phyloP scores from a whole-genome alignment of 75 land plant genomes.

The Sequoiadendron giganteum region DNA sequence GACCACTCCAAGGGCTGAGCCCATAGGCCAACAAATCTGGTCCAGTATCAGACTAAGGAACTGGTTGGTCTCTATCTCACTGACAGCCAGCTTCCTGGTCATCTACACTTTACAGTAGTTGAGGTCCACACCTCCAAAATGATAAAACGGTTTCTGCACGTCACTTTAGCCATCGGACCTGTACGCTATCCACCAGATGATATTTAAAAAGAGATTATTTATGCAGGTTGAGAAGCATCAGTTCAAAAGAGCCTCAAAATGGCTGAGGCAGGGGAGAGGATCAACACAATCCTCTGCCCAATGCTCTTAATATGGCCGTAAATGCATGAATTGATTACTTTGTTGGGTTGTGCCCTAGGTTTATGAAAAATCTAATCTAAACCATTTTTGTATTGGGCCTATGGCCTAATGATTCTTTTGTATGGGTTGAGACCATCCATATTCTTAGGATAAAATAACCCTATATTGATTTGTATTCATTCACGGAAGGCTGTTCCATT shows the following conservation, averaged over 20 bases:
- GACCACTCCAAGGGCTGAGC: not conserved
- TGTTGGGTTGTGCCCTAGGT: not conserved
- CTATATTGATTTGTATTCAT: not conserved
- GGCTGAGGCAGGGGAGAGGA: not conserved
- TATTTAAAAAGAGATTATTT: not conserved
- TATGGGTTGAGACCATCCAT: not conserved
- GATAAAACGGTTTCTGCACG: no score
- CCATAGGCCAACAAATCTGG: not conserved
- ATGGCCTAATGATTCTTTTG: not conserved
- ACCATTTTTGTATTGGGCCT: not conserved
- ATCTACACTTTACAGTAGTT: not conserved
- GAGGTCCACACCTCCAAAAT: no score
- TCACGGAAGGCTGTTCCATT: no score
- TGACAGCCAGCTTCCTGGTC: not conserved
- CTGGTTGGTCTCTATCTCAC: not conserved
- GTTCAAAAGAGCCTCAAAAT: not conserved
- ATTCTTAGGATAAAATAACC: not conserved
- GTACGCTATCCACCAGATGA: not conserved
- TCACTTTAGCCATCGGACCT: no score
- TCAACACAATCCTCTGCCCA: not conserved
- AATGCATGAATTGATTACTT: not conserved
- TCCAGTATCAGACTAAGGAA: not conserved
- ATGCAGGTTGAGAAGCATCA: not conserved
- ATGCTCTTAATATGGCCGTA: not conserved
- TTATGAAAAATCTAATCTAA: not conserved